Conservation (phyloP, 75 land plant genomes). For the Cupressus sempervirens region DNA sequence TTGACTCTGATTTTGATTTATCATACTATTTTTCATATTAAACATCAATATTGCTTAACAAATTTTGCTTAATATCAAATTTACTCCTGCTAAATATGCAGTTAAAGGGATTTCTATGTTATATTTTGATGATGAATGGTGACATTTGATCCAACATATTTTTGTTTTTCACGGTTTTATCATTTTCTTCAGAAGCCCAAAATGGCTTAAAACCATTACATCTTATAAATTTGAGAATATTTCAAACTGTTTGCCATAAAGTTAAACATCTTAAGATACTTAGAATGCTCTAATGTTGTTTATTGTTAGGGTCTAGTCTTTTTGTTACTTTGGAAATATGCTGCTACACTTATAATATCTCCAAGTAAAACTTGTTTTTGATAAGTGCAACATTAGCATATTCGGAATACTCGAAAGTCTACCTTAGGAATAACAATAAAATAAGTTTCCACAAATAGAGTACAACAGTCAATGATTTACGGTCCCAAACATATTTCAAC, state of each 20-base stretch:
- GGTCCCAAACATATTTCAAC: background rate
- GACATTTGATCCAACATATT: background rate
- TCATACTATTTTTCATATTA: background rate
- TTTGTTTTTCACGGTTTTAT: background rate
- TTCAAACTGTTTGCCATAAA: background rate
- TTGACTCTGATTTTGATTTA: background rate
- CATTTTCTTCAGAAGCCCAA: background rate
- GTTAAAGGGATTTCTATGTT: too few species aligned
- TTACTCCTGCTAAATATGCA: too few species aligned
- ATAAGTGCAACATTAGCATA: background rate
- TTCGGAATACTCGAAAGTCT: background rate
- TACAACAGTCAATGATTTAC: background rate
- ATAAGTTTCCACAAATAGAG: background rate
- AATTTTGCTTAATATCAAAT: background rate
- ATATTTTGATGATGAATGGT: background rate
- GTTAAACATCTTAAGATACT: background rate
- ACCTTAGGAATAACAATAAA: background rate
- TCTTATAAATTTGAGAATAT: background rate
- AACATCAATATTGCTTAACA: background rate
- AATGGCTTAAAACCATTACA: background rate
- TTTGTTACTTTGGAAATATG: background rate
- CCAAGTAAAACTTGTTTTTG: background rate
- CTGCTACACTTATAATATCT: background rate
- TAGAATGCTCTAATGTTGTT: background rate
- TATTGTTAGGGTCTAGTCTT: background rate